Evolutionary conservation across 176 grass and related monocot genomes (phyloP), one percentile per base, ranked within the genome.

Genomic region (Aegilops umbellulata): DNA sequence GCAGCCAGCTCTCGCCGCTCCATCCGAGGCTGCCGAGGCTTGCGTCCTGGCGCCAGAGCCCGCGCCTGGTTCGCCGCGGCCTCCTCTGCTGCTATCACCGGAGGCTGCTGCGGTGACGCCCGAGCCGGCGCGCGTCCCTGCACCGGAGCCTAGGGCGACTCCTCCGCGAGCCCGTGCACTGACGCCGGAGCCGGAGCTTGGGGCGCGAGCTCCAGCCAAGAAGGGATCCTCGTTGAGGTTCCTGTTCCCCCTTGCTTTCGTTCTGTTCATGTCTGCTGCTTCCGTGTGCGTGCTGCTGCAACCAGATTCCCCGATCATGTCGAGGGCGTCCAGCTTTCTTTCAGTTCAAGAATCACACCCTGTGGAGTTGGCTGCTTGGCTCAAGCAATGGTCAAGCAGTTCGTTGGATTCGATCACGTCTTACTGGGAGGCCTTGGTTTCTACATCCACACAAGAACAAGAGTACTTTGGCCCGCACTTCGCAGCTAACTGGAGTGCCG

Each of bases 351-450:
- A 89, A 82, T 68, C 84, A 14, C 67, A 90, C 86, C 75, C 81
- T 80, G 83, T 88, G 81, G 84, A 92, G 51, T 84, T 94, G 70
- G 80, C 73, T 89, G 77, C 66, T 85, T 89, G 83, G 84, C 86
- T 95, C 13, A 86, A 85, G 76, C 74, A 89, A 58, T 92, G 88
- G 94, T 90, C 88, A 84, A 85, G 82, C 46, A 62, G 87, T 63
- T 86, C 79, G 15, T 90, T 94, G 65, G 76, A 90, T 72, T 80
- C 62, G 12, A 83, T 92, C 81, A 61, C 80, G 30, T 82, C 78
- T 71, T 82, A 88, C 76, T 82, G 65, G 74, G 78, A 83, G 74
- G 66, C 71, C 55, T 39, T 87, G 35, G 65, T 8, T 15, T 60
- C 83, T 29, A 27, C 72, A 30, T 49, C 83, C 38, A 23, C 72